A percentile compares a stretch with the other conserved stretches of the same genome.
phyloP scores from a whole-genome alignment of 331 rosid species.

The Quercus phellos region DNA sequence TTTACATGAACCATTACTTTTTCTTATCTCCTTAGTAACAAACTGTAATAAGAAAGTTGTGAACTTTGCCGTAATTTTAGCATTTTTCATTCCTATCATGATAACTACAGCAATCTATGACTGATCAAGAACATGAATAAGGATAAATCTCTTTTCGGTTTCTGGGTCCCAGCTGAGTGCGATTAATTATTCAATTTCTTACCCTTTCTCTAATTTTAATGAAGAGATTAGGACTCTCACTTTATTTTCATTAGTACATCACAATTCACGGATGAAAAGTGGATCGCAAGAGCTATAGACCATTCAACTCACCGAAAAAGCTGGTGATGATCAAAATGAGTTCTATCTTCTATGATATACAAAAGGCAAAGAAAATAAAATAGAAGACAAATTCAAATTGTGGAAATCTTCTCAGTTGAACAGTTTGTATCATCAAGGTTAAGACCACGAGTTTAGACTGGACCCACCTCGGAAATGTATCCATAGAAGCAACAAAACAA shows the following conservation, averaged over 20 bases:
- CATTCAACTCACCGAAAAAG: no score
- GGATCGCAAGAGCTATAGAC: not conserved
- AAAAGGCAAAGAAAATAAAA: no score
- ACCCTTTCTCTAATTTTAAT: not conserved
- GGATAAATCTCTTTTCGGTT: not conserved
- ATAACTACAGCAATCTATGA: no score
- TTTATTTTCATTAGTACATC: not conserved
- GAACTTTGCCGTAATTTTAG: no score
- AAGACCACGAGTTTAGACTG: not conserved
- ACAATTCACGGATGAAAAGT: slow-evolving; percentile 32
- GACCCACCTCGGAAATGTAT: not conserved
- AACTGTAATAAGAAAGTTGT: no score
- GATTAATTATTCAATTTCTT: not conserved
- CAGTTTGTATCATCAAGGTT: not conserved
- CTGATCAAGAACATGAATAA: not conserved
- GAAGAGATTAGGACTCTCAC: not conserved
- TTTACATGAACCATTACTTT: no score
- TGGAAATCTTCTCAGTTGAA: not conserved
- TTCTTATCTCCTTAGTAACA: no score
- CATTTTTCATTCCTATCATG: no score
- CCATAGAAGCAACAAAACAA: not conserved
- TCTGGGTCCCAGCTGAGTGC: slow-evolving; percentile 14
- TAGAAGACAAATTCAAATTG: not conserved
- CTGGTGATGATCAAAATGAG: no score
- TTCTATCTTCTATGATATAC: no score